Base-by-base conservation (phyloP, 177 flowering plant species). In the Vitis hybrid region DNA sequence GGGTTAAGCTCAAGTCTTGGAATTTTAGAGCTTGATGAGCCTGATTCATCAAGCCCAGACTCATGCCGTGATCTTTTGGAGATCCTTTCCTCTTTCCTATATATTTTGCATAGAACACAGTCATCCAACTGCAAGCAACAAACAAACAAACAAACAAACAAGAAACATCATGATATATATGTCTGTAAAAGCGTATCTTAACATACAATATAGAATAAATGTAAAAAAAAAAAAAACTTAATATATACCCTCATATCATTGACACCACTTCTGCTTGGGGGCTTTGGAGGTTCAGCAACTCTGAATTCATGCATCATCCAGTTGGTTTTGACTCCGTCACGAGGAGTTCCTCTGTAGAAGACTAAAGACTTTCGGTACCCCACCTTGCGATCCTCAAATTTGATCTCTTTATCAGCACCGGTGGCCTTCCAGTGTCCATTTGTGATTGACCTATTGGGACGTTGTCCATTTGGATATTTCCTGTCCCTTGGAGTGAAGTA, bases 401-500 rank as follows among this genome's bases (percentile, higher is more conserved):
- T 34, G 10, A 63, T 19, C 9, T 14, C 2, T 14, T 45, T 55
- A 9, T 70, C 73, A 34, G 62, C 54, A 10, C 73, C 73, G 2
- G 73, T 70, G 3, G 73, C 67, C 63, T 68, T 68, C 71, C 71
- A 68, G 19, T 57, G 61, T 53, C 73, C 73, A 16, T 55, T 53
- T 9, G 39, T 60, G 8, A 66, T 66, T 10, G 48, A 45, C 10
- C 75, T 16, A 19, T 60, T 66, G 0, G 75, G 75, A 5, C 70
- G 20, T 2, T 11, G 16, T 2, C 75, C 75, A 39, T 72, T 72
- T 5, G 10, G 54, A 31, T 72, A 72, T 31, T 72, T 72, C 26
- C 51, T 15, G 7, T 72, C 67, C 16, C 75, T 58, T 2, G 75
- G 74, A 2, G 75, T 71, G 49, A 71, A 71, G 22, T 66, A 72